A percentile compares a stretch with the other conserved stretches of the same genome.
Conservation (phyloP, 2,329 filamentous ascomycete species). For the Ophiostoma angusticollis region DNA sequence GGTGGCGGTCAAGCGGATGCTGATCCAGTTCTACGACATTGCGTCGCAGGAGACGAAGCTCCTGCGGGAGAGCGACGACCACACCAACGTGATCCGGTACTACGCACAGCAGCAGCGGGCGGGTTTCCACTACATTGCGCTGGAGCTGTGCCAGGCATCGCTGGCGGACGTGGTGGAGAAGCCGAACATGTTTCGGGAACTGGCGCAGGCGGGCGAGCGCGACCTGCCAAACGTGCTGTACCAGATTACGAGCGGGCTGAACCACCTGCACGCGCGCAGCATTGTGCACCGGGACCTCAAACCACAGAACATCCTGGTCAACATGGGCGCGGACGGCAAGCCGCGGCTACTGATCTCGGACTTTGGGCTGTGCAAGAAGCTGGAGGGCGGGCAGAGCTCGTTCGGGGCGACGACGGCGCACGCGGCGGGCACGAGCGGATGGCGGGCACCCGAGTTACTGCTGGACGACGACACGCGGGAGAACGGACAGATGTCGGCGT, state of each 20-base stretch:
- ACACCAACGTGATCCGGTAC: constrained; percentile 93
- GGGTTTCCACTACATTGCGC: constrained; percentile 88
- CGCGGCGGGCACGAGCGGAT: constrained; percentile 84
- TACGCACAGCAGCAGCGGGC: constrained; percentile 82
- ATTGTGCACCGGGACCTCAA: constrained; percentile 97
- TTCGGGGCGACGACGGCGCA: constrained; percentile 90
- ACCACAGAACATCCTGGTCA: constrained; percentile 90
- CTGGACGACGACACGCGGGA: constrained; percentile 59
- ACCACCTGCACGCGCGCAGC: constrained; percentile 77
- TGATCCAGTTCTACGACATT: constrained; percentile 91
- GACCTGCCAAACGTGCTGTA: constrained; percentile 71
- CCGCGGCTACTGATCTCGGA: constrained; percentile 91
- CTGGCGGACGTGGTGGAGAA: constrained; percentile 83
- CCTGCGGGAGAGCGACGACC: constrained; percentile 84
- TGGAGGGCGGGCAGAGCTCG: constrained; percentile 88
- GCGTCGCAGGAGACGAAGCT: constrained; percentile 88
- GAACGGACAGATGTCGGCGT: constrained; percentile 24
- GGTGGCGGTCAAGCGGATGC: constrained; percentile 92
- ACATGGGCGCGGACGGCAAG: constrained; percentile 53
- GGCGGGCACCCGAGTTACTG: constrained; percentile 90
- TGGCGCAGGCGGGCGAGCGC: constrained; percentile 59
- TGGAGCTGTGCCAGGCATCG: constrained; percentile 89
- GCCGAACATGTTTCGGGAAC: constrained; percentile 49
- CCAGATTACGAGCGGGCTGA: constrained; percentile 80
- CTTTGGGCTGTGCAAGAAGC: constrained; percentile 93